phyloP scores from a whole-genome alignment of 306 rosid species.

The cucumber (Cucumis sativus) region DNA sequence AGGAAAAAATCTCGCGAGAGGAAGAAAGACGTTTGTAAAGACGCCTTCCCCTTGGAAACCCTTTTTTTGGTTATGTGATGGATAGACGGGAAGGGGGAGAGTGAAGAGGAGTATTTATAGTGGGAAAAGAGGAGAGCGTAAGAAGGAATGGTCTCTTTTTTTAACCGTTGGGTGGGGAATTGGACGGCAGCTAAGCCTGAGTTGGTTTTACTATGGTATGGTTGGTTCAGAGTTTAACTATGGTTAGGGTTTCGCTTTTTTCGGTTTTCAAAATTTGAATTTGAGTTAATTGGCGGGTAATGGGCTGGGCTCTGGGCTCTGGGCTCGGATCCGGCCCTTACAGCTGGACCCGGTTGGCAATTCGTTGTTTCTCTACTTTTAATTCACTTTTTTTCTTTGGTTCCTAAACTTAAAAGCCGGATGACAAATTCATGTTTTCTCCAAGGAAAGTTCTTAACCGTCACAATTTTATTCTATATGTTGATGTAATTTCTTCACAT shows the following conservation, averaged over 20 bases:
- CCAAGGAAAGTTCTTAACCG: no score
- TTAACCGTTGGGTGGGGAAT: not conserved
- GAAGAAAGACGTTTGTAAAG: conserved; percentile 13
- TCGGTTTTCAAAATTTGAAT: not conserved
- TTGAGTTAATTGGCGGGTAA: not conserved
- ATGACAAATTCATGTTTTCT: no score
- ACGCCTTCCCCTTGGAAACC: conserved; percentile 11
- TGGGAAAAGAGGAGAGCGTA: not conserved
- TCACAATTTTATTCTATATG: no score
- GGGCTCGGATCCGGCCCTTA: not conserved
- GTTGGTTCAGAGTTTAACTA: conserved; percentile 1
- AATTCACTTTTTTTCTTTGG: no score
- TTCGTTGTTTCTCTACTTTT: no score
- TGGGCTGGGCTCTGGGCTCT: not conserved
- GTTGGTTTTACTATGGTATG: conserved; percentile 1
- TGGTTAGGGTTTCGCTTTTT: conserved; percentile 4
- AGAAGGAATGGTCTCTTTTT: not conserved
- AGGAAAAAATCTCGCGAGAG: not conserved
- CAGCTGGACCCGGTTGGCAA: conserved; percentile 3
- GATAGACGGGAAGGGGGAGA: not conserved
- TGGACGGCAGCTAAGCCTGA: conserved; percentile 12
- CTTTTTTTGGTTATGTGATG: not conserved
- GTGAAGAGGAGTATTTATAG: not conserved
- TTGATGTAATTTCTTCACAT: no score
- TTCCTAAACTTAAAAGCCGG: no score